Evolutionary conservation across 371 early-diverging fungal species (phyloP).

Genomic region (Furculomyces boomerangus): DNA sequence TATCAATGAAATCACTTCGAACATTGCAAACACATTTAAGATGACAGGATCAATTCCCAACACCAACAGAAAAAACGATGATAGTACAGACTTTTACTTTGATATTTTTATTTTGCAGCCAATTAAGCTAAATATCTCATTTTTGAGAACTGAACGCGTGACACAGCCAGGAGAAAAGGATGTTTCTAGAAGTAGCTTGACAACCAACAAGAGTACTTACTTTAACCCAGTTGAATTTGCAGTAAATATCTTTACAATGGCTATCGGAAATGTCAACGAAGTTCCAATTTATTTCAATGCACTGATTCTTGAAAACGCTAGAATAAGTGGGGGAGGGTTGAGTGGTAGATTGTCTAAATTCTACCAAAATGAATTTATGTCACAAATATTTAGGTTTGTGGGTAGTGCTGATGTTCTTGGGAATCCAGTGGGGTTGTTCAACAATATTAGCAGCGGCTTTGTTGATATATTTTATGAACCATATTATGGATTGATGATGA

Average conservation of each 20-base stretch:
- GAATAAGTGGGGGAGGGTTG: constrained; percentile 55
- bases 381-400: constrained; percentile 81
- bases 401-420: constrained; percentile 96
- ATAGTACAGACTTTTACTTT: constrained; percentile 67
- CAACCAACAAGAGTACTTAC: constrained; percentile 2
- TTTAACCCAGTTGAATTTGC: constrained; percentile 25
- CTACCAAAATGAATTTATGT: constrained; percentile 76
- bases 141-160: constrained; percentile 62
- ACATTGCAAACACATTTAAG: constrained; percentile 1
- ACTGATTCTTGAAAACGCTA: constrained; percentile 73
- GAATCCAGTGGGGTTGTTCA: constrained; percentile 95
- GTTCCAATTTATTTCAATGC: constrained; percentile 86
- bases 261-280: constrained; percentile 88
- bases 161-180: constrained; percentile 16
- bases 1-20: constrained; percentile 5
- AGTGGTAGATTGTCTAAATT: constrained; percentile 61
- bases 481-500: constrained; percentile 88
- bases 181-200: constrained; percentile 1
- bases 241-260: constrained; percentile 83
- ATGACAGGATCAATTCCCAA: constrained; percentile 34
- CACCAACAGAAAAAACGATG: constrained; percentile 33
- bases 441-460: constrained; percentile 84
- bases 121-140: constrained; percentile 81
- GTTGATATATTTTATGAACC: constrained; percentile 95
- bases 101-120: constrained; percentile 89